Evolutionary conservation across 306 rosid species (phyloP).

Genomic region (Cicer cuneatum): DNA sequence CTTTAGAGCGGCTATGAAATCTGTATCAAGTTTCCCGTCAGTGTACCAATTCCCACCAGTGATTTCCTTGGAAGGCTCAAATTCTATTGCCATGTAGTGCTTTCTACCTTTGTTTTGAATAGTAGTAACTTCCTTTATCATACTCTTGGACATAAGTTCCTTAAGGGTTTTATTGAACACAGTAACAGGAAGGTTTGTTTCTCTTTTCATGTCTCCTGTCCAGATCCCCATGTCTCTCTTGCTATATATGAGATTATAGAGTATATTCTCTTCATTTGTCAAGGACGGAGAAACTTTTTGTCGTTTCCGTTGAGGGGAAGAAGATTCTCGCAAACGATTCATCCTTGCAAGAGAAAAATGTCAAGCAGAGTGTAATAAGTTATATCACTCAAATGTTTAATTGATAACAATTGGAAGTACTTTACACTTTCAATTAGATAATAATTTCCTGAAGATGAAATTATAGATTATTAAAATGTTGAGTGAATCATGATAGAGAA

Average conservation of each 20-base stretch:
- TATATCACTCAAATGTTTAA: slow-evolving; percentile 17
- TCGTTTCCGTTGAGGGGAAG: slow-evolving; percentile 61
- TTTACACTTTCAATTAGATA: slow-evolving; percentile 15
- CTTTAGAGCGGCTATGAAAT: slow-evolving; percentile 55
- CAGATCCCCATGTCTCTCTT: slow-evolving; percentile 69
- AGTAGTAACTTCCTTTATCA: slow-evolving; percentile 71
- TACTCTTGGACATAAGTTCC: slow-evolving; percentile 58
- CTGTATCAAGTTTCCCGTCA: slow-evolving; percentile 59
- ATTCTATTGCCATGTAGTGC: slow-evolving; percentile 73
- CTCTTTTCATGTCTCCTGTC: slow-evolving; percentile 61
- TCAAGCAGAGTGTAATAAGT: not conserved
- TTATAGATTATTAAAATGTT: slow-evolving; percentile 5
- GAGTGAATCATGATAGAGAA: not conserved
- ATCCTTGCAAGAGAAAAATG: slow-evolving; percentile 44
- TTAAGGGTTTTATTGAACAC: slow-evolving; percentile 56
- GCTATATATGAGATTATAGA: slow-evolving; percentile 60
- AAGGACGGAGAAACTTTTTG: slow-evolving; percentile 52
- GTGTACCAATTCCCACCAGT: slow-evolving; percentile 77
- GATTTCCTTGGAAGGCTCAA: slow-evolving; percentile 73
- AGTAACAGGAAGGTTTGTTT: slow-evolving; percentile 55
- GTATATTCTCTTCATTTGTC: slow-evolving; percentile 53
- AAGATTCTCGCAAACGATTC: slow-evolving; percentile 56
- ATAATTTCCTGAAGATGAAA: slow-evolving; percentile 14
- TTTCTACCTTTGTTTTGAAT: slow-evolving; percentile 69
- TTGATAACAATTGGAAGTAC: slow-evolving; percentile 1